These are phyloP conservation scores for Cajanus cajan DNA, from an alignment of 306 rosid species.

Conservation along the genomic window DNA sequence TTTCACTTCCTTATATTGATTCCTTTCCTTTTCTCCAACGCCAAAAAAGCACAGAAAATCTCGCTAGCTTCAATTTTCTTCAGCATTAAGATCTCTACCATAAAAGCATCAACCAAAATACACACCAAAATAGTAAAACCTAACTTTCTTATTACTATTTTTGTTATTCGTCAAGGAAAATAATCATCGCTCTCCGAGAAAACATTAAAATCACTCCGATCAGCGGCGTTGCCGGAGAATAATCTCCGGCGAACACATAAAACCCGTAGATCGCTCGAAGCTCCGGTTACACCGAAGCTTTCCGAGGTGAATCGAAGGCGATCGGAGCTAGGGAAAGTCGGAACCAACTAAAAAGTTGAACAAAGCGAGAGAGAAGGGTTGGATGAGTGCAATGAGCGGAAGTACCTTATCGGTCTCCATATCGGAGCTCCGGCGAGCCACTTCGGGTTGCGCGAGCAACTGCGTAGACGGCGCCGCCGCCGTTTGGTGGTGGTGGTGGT, in stretches of 20 bases:
- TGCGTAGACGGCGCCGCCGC: slow-evolving; percentile 32
- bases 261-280: slow-evolving; percentile 53
- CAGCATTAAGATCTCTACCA: slow-evolving; percentile 26
- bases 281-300: slow-evolving; percentile 15
- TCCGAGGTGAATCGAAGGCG: slow-evolving; percentile 41
- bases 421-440: slow-evolving; percentile 50
- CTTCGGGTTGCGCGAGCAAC: slow-evolving; percentile 36
- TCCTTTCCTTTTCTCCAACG: slow-evolving; percentile 14
- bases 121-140: not conserved
- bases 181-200: not conserved
- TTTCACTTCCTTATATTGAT: not conserved
- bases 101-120: slow-evolving; percentile 6
- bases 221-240: slow-evolving; percentile 15
- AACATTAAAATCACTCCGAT: slow-evolving; percentile 31
- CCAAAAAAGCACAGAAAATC: not conserved
- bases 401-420: slow-evolving; percentile 72
- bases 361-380: not conserved
- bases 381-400: slow-evolving; percentile 21
- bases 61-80: not conserved
- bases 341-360: not conserved
- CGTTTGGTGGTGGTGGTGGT: slow-evolving; percentile 48
- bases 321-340: slow-evolving; percentile 25
- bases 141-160: not conserved
- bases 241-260: slow-evolving; percentile 17
- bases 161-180: not conserved